Base-by-base conservation (phyloP, 495 filamentous ascomycete genomes). In the Pseudoneurospora amorphoporcata region DNA sequence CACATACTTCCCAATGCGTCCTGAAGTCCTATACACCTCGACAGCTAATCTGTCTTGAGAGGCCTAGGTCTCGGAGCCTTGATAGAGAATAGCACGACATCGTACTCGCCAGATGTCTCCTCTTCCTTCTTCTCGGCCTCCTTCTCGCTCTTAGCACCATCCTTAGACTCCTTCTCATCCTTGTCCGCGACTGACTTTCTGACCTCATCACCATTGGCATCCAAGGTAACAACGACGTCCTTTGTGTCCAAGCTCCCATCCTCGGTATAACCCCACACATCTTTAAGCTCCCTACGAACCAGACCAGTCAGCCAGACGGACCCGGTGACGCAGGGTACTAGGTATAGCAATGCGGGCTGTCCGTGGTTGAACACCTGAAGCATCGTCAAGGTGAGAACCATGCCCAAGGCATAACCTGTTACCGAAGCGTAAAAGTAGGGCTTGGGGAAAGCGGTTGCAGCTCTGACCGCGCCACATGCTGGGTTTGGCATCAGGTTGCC, bases 301-400 rank as follows among this genome's bases (percentile, higher is more conserved):
- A 90, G 72, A 6, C 91, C 95, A n/a, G 91, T 94, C n/a, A 88
- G 81, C 93, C 93, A 97, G 10, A 97, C 75, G 2, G 89, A 85
- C 12, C 85, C 83, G 12, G 97, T 79, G 4, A 98, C 94, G 2
- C 92, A 89, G 0, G 95, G 95, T 3, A 98, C 96, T 16, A 99
- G 88, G 77, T 99, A 99, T 8, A 99, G 83, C 47, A 99, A 86
- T 12, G 95, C 95, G 1, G 95, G 95, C 75, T 99, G 95, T 10
- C 92, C 92, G 74, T 95, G 93, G 41, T 90, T 85, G 72, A 86
- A 94, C 29, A 91, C 82, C 40, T 94, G 85, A 85, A 98, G 92
- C 41, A 94, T 91, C 1, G 85, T 82, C 39, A 98, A 78, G 1
- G 95, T 98, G 8, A 85, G 80, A 6, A 94, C 41, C 92, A 98